Conservation (phyloP, 2,329 filamentous ascomycete genomes). For the Fusarium dlaminii region DNA sequence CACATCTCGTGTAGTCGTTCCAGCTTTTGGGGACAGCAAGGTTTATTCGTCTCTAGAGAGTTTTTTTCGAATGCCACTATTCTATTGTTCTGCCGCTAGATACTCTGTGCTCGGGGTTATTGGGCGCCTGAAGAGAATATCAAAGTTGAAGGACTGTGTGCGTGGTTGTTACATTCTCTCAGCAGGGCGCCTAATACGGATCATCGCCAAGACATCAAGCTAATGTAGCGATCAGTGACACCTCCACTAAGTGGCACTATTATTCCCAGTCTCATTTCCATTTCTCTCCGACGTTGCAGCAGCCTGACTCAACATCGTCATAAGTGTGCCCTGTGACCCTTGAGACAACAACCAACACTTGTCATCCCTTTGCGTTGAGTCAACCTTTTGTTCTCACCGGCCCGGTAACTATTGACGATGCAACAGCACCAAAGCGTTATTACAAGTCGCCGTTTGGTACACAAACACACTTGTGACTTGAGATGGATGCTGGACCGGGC, state of each 20-base stretch:
- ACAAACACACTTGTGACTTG: neutral
- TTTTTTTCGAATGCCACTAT: neutral
- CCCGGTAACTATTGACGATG: neutral
- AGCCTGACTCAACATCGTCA: constrained; percentile 4
- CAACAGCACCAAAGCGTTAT: neutral
- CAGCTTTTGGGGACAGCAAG: neutral
- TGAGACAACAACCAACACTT: constrained; percentile 8
- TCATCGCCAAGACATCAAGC: constrained; percentile 21
- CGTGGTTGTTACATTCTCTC: constrained; percentile 3
- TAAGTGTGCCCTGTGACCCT: constrained; percentile 10
- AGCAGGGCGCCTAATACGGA: constrained; percentile 18
- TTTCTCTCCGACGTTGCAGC: constrained; percentile 17
- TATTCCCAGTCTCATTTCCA: constrained; percentile 36
- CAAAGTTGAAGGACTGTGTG: neutral
- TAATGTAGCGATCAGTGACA: neutral
- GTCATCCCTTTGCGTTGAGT: neutral
- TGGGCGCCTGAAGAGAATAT: neutral
- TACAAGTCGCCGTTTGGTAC: constrained; percentile 14
- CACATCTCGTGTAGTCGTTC: neutral
- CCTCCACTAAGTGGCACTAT: constrained; percentile 14
- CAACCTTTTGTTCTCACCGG: neutral
- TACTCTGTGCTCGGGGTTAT: neutral
- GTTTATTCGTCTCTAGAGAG: neutral
- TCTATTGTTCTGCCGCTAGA: neutral
- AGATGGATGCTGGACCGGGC: neutral